phyloP scores from a whole-genome alignment of 2,329 filamentous ascomycete genomes.

The Gnomoniopsis smithogilvyi region DNA sequence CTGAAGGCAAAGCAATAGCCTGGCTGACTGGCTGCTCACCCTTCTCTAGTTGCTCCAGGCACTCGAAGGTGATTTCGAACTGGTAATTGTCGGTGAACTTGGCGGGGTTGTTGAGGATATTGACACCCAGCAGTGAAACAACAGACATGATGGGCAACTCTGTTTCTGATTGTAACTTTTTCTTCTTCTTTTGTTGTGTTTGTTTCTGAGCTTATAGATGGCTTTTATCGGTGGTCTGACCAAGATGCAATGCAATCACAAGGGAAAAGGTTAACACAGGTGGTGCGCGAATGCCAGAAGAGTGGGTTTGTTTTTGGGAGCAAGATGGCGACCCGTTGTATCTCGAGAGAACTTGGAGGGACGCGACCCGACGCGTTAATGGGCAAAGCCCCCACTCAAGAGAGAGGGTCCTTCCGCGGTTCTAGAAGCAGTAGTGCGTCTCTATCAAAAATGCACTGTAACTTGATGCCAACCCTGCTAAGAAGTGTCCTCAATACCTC shows the following conservation, averaged over 20 bases:
- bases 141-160: slow-evolving; percentile 68
- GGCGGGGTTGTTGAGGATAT: slow-evolving; percentile 96
- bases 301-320: not conserved
- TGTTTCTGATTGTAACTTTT: slow-evolving; percentile 35
- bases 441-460: not conserved
- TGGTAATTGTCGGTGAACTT: slow-evolving; percentile 90
- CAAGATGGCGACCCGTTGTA: not conserved
- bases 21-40: slow-evolving; percentile 47
- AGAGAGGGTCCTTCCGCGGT: not conserved
- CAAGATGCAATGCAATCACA: too few species aligned
- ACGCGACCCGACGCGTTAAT: not conserved
- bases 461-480: not conserved
- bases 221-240: not conserved
- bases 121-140: slow-evolving; percentile 91
- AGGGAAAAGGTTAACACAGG: not conserved
- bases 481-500: not conserved
- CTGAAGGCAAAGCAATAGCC: not conserved
- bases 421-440: not conserved
- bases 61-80: slow-evolving; percentile 99
- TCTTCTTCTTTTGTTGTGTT: slow-evolving; percentile 7
- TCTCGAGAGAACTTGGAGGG: not conserved
- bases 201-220: not conserved
- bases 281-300: not conserved
- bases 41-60: slow-evolving; percentile 89
- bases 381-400: not conserved